phyloP scores from a whole-genome alignment of 2,329 filamentous ascomycete genomes.

The Colletotrichum sp. region DNA sequence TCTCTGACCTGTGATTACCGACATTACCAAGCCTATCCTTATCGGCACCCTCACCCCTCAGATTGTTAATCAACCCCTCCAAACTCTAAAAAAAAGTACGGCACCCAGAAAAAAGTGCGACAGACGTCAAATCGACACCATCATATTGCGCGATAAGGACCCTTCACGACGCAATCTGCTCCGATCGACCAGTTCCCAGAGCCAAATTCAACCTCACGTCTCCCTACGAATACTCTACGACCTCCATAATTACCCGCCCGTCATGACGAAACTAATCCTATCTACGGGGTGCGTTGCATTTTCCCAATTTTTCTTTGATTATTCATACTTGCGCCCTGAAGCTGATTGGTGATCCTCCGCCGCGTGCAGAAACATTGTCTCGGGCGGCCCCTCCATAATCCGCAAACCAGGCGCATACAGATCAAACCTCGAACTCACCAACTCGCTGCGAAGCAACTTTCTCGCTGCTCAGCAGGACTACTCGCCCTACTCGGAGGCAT shows the following conservation, averaged over 20 bases:
- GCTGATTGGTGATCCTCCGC: conserved; percentile 21
- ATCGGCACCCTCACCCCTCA: background rate
- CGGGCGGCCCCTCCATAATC: conserved; percentile 81
- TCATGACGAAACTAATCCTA: conserved; percentile 79
- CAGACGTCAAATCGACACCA: background rate
- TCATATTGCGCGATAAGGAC: conserved; percentile 12
- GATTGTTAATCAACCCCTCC: conserved; percentile 21
- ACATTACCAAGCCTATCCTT: background rate
- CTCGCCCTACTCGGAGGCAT: conserved; percentile 29
- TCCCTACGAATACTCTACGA: background rate
- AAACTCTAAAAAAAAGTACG: background rate
- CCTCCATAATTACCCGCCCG: conserved; percentile 35
- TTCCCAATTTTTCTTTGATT: conserved; percentile 20
- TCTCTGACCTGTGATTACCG: background rate
- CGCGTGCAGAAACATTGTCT: conserved; percentile 76
- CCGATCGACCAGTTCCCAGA: background rate
- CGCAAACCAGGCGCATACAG: conserved; percentile 78
- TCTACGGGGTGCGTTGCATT: conserved; percentile 76
- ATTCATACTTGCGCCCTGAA: conserved; percentile 21
- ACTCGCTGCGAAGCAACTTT: conserved; percentile 86
- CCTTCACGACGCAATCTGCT: background rate
- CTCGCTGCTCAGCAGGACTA: conserved; percentile 72
- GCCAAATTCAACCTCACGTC: background rate
- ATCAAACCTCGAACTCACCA: conserved; percentile 92
- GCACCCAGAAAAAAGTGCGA: background rate